Base-by-base conservation (phyloP, 2,329 filamentous ascomycete genomes). In the Calonectria montana region DNA sequence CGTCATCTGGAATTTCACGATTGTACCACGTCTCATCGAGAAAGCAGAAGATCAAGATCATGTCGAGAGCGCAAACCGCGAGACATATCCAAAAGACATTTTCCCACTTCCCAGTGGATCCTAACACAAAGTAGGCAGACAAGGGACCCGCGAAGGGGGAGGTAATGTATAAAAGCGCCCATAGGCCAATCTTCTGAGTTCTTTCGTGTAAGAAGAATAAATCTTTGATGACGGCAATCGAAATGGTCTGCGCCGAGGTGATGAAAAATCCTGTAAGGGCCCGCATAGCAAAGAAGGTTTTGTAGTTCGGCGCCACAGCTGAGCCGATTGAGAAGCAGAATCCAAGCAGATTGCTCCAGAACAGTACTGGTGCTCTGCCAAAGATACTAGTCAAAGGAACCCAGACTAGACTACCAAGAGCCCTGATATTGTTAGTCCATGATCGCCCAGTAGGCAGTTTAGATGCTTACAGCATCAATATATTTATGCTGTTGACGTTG, bases 201-300 rank as follows among this genome's bases (percentile, higher is more conserved):
- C 87, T 83, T 72, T 91, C 86, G 74, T 91, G 89, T 80, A 90
- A 89, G 82, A 89, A 91, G 82, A 90, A 91, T 69, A 90, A 84
- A 78, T 91, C 89, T 66, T 89, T 87, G 77, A 90, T 87, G 76
- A 87, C 87, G 74, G 88, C 87, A 64, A 90, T 81, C 12, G 86
- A 87, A 18, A 84, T 83, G 5, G 82, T 84, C 70, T 87, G 86
- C 9, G 80, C 78, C 9, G 85, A 84, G 5, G 86, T 87, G 39
- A 83, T 83, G 78, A 88, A 88, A 73, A 88, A 85, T 23, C 87
- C 84, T 2, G 45, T 63, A 3, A 76, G 35, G 2, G 74, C 74
- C 53, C 75, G 63, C 35, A 71, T 64, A 10, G 50, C 75, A 15
- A 59, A 61, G 55, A 76, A 77, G 8, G 47, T 65, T 18, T 27